phyloP scores from a whole-genome alignment of 495 filamentous ascomycete species.

The Lophium mytilinum region DNA sequence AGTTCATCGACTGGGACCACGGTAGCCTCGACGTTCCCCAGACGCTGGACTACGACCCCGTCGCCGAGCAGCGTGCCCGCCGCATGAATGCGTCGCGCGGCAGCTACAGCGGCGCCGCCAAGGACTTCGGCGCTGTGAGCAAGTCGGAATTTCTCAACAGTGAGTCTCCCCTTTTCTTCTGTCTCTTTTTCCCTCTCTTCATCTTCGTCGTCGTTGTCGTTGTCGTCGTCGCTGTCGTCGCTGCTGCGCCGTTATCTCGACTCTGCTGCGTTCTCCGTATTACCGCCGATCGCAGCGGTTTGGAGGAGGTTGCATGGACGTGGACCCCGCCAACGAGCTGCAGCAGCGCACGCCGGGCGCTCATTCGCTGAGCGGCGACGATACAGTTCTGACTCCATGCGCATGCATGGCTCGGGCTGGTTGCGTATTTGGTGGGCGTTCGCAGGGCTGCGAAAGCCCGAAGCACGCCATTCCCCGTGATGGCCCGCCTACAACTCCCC shows the following conservation, averaged over 20 bases:
- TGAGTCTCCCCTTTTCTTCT: not conserved
- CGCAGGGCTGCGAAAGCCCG: slow-evolving; percentile 1
- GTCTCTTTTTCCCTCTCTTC: not conserved
- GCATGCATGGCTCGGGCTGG: not conserved
- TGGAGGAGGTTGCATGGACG: not conserved
- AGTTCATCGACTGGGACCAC: slow-evolving; percentile 83
- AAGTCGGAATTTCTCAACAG: slow-evolving; percentile 4
- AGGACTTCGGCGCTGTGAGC: no score
- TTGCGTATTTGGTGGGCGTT: not conserved
- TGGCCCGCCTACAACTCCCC: not conserved
- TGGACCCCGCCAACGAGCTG: slow-evolving; percentile 17
- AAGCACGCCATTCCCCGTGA: slow-evolving; percentile 31
- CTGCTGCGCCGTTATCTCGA: not conserved
- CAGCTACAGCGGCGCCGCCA: not conserved
- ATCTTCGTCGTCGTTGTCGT: no score
- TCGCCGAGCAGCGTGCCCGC: slow-evolving; percentile 6
- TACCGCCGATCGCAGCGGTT: slow-evolving; percentile 3
- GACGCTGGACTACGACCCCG: slow-evolving; percentile 21
- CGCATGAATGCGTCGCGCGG: slow-evolving; percentile 9
- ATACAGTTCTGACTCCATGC: not conserved
- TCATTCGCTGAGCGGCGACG: not conserved
- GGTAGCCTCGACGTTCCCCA: not conserved
- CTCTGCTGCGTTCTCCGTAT: slow-evolving; percentile 5
- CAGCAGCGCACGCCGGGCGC: not conserved
- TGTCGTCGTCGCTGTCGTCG: no score